These are phyloP conservation scores for Gossypium rotundifolium DNA, from an alignment of 345 rosid genomes.

Conservation along the genomic window DNA sequence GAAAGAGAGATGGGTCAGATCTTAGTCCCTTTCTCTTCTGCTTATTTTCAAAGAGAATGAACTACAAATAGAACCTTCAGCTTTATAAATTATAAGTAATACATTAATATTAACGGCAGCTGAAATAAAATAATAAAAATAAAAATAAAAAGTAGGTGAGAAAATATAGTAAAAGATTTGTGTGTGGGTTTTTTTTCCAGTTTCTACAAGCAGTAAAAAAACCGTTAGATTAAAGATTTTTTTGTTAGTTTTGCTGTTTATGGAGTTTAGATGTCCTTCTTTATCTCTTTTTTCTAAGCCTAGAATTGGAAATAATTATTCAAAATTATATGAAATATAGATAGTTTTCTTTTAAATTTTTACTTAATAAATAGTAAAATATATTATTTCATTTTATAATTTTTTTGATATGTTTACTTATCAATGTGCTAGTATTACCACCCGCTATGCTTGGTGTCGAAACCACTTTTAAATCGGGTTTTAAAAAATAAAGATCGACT, in stretches of 20 bases:
- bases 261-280: not conserved
- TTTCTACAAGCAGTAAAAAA: slow-evolving; percentile 11
- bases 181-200: not conserved
- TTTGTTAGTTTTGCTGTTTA: not conserved
- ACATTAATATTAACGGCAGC: not conserved
- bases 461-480: no score
- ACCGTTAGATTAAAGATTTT: not conserved
- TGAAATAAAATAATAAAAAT: not conserved
- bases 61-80: not conserved
- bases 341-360: no score
- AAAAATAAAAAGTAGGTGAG: not conserved
- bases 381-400: no score
- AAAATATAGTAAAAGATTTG: not conserved
- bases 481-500: no score
- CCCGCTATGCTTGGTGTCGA: no score
- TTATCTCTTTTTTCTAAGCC: not conserved
- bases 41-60: not conserved
- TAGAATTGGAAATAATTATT: no score
- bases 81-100: not conserved
- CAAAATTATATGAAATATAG: no score
- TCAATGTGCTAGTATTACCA: no score
- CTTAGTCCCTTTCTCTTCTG: not conserved
- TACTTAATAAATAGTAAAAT: no score
- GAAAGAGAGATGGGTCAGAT: not conserved
- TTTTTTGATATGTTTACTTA: no score